Evolutionary conservation across 2,329 filamentous ascomycete species (phyloP), one percentile per base, ranked within the genome.

Genomic region (Alternaria gaisen): DNA sequence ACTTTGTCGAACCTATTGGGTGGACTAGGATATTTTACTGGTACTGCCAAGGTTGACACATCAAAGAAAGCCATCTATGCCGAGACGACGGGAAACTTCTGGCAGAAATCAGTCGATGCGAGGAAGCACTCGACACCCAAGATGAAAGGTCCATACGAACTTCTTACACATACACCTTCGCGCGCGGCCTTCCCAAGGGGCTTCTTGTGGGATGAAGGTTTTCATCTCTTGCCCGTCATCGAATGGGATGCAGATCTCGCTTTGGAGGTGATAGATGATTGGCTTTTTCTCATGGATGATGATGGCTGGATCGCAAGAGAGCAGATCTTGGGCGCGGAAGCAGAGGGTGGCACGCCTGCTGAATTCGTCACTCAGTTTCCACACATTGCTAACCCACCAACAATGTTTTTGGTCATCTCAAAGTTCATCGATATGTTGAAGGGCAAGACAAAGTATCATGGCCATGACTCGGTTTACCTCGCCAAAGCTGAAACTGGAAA

Each of bases 121-220:
- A 86, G 92, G 60, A 86, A 84, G 14, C 87, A 89, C 60, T 87
- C 86, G 43, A 82, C 88, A 66, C 88, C 92, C 68, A 84, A 87
- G 61, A 80, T 89, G 1, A 93, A 94, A 74, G 92, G 92, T 0
- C 92, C 94, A 2, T 91, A 90, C 61, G 92, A 97, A 75, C 86
- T 98, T 5, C 97, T 94, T 75, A 94, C 93, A 7, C 91, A 90
- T 69, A 89, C 97, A 53, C 94, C 94, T 0, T 97, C 94, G 9
- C 86, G 95, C 8, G 91, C 94, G 0, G 96, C 97, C 81, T 98
- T 98, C 80, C 94, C 95, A 3, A 87, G 95, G 63, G 94, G 94
- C 0, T 98, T 98, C 76, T 84, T 98, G 4, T 98, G 95, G 94
- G 95, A 98, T 72, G 94, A 98, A 78, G 94, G 94, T 0, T 98